Evolutionary conservation across 371 early-diverging fungal genomes (phyloP).

Genomic region (Phascolomyces articulosus): DNA sequence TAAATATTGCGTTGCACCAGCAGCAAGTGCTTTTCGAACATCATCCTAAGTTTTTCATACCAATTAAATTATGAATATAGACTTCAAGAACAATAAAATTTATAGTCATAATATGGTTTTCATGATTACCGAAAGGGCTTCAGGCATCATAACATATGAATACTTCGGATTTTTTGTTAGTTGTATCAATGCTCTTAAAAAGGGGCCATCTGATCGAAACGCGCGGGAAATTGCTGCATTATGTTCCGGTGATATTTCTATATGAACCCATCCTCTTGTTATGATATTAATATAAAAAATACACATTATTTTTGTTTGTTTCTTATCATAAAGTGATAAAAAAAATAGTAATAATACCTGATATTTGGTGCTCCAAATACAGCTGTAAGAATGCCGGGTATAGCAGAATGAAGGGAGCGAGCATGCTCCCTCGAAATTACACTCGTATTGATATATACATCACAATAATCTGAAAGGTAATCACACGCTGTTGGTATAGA

Average conservation of each 20-base stretch:
- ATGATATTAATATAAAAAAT: no score
- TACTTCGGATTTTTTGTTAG: constrained; percentile 27
- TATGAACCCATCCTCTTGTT: constrained; percentile 48
- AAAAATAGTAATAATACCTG: constrained; percentile 20
- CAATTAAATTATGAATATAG: no score
- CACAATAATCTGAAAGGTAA: constrained; percentile 14
- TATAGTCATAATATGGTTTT: no score
- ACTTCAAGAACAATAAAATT: no score
- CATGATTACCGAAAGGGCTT: constrained; percentile 30
- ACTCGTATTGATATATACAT: constrained; percentile 6
- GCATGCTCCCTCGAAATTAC: constrained; percentile 13
- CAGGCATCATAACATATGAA: constrained; percentile 30
- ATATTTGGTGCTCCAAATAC: constrained; percentile 41
- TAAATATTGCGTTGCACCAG: constrained; percentile 34
- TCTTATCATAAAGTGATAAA: no score
- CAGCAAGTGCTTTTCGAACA: constrained; percentile 25
- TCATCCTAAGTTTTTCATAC: constrained; percentile 28
- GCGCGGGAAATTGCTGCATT: constrained; percentile 22
- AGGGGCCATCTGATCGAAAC: constrained; percentile 25
- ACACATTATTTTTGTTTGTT: no score
- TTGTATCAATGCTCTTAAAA: constrained; percentile 27
- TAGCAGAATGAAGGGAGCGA: constrained; percentile 16
- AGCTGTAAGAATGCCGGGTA: constrained; percentile 31
- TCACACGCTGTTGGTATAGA: constrained; percentile 13
- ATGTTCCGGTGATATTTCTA: constrained; percentile 24